Conservation (phyloP, 805 yeast species). For the Spencermartinsiella europaea region DNA sequence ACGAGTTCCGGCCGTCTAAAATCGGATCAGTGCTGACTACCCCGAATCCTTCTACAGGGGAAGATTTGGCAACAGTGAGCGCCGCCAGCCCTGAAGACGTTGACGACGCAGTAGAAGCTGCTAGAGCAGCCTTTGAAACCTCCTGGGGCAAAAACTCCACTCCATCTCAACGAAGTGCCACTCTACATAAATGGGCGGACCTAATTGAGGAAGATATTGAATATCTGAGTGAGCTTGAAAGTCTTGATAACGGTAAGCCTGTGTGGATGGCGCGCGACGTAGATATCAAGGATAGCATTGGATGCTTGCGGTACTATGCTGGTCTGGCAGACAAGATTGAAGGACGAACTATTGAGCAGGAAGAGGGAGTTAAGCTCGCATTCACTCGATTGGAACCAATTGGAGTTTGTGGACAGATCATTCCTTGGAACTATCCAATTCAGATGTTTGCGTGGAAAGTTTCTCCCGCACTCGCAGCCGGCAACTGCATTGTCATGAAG, state of each 20-base stretch:
- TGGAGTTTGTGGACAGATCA: slow-evolving; percentile 61
- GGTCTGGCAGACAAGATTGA: slow-evolving; percentile 68
- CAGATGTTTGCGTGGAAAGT: slow-evolving; percentile 75
- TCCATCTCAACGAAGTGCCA: slow-evolving; percentile 49
- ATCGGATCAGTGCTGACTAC: slow-evolving; percentile 52
- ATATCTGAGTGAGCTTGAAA: slow-evolving; percentile 69
- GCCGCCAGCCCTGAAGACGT: slow-evolving; percentile 72
- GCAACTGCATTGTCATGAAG: slow-evolving; percentile 65
- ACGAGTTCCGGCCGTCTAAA: slow-evolving; percentile 59
- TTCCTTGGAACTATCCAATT: slow-evolving; percentile 69
- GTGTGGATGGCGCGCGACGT: slow-evolving; percentile 32
- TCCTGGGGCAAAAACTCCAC: slow-evolving; percentile 68
- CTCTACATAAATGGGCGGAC: slow-evolving; percentile 67
- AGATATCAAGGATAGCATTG: slow-evolving; percentile 55
- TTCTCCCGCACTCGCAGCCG: slow-evolving; percentile 77
- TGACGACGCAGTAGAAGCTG: slow-evolving; percentile 76
- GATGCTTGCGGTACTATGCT: slow-evolving; percentile 57
- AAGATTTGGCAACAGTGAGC: slow-evolving; percentile 54
- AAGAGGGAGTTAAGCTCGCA: slow-evolving; percentile 65
- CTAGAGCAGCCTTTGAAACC: slow-evolving; percentile 62
- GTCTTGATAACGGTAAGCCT: slow-evolving; percentile 88
- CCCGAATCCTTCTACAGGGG: slow-evolving; percentile 36
- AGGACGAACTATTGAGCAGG: slow-evolving; percentile 60
- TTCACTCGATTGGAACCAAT: slow-evolving; percentile 63
- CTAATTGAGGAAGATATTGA: slow-evolving; percentile 68